Evolutionary conservation across 345 rosid species (phyloP).

Genomic region (Limnanthes douglasii): DNA sequence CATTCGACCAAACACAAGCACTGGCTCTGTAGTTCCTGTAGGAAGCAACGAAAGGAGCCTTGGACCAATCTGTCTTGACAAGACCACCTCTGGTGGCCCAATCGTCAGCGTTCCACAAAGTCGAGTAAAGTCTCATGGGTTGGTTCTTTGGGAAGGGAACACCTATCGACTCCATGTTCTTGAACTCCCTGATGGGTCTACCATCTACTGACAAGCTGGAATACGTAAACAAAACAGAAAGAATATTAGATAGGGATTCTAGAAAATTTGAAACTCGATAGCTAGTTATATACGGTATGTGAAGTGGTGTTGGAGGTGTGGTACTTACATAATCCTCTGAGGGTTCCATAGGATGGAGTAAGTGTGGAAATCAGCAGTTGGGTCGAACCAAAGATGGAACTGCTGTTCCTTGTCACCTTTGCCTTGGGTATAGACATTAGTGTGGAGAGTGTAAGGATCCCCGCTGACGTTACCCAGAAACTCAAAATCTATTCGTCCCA

Average conservation of each 20-base stretch:
- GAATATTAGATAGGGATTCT: background rate
- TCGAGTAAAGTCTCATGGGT: slow-evolving; percentile 42
- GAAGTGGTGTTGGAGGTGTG: too few species aligned
- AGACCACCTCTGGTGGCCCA: slow-evolving; percentile 73
- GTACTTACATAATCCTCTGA: slow-evolving; percentile 25
- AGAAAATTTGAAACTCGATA: background rate
- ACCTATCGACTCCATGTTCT: slow-evolving; percentile 36
- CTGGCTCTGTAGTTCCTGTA: slow-evolving; percentile 26
- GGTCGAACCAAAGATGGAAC: slow-evolving; percentile 42
- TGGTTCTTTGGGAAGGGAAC: slow-evolving; percentile 44
- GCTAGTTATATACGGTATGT: background rate
- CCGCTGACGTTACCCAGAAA: slow-evolving; percentile 43
- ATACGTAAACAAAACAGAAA: too few species aligned
- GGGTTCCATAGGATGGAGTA: slow-evolving; percentile 41
- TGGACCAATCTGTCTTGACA: slow-evolving; percentile 47
- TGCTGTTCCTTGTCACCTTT: too few species aligned
- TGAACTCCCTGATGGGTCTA: slow-evolving; percentile 53
- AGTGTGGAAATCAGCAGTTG: slow-evolving; percentile 29
- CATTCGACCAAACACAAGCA: slow-evolving; percentile 17
- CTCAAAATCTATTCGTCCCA: slow-evolving; percentile 52
- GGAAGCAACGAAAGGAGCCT: slow-evolving; percentile 43
- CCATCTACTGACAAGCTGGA: slow-evolving; percentile 38
- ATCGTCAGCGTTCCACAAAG: slow-evolving; percentile 57
- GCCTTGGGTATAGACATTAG: too few species aligned
- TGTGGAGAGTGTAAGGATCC: too few species aligned